These are phyloP conservation scores for Ustilago esculenta DNA, from an alignment of 1,284 basidiomycete genomes.

Conservation along the genomic window DNA sequence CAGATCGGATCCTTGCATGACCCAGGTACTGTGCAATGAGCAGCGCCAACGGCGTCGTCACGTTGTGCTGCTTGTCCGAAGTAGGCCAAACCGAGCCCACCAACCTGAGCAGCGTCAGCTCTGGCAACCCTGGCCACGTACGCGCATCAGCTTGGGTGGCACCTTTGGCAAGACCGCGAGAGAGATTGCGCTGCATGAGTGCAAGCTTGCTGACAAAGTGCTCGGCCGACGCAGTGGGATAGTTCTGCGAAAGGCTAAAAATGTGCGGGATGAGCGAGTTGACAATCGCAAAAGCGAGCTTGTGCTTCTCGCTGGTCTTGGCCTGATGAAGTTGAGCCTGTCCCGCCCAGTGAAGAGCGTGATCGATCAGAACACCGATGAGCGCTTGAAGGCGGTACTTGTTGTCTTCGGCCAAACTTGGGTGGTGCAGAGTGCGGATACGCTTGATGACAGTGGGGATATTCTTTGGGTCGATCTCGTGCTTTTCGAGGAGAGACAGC, in stretches of 20 bases:
- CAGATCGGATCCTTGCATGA: constrained; percentile 79
- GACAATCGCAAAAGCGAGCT: constrained; percentile 75
- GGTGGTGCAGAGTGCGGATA: constrained; percentile 88
- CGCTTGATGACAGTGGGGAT: constrained; percentile 86
- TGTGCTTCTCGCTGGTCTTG: constrained; percentile 67
- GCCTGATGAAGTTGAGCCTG: constrained; percentile 30
- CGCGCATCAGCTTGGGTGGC: constrained; percentile 75
- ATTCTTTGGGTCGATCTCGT: constrained; percentile 71
- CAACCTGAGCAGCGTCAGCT: constrained; percentile 82
- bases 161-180: constrained; percentile 81
- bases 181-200: constrained; percentile 94
- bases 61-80: constrained; percentile 90
- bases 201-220: constrained; percentile 84
- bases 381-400: constrained; percentile 78
- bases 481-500: constrained; percentile 78
- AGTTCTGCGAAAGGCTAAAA: constrained; percentile 79
- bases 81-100: constrained; percentile 89
- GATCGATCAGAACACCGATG: constrained; percentile 86
- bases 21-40: constrained; percentile 92
- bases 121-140: constrained; percentile 88
- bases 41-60: constrained; percentile 84
- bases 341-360: constrained; percentile 75
- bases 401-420: constrained; percentile 88
- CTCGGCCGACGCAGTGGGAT: constrained; percentile 81
- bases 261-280: constrained; percentile 83